These are phyloP conservation scores for Podosphaera xanthii DNA, from an alignment of 2,329 filamentous ascomycete genomes.

Conservation along the genomic window DNA sequence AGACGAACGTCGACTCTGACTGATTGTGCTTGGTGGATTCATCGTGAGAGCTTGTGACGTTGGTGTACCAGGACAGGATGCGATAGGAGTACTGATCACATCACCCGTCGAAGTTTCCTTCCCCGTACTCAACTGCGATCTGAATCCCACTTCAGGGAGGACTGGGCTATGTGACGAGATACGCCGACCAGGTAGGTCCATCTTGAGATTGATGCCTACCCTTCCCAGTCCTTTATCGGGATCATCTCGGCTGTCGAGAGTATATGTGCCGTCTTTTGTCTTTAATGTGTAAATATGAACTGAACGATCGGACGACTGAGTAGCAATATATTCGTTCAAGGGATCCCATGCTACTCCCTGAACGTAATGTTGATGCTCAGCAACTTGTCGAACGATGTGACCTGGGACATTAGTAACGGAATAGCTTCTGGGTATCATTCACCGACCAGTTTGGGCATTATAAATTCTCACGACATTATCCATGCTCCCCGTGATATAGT, in stretches of 20 bases:
- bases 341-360: conserved; percentile 98
- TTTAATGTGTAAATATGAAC: conserved; percentile 94
- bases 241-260: conserved; percentile 39
- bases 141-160: conserved; percentile 54
- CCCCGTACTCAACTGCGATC: conserved; percentile 35
- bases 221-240: conserved; percentile 43
- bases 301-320: conserved; percentile 91
- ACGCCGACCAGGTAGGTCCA: conserved; percentile 76
- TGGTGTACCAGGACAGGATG: conserved; percentile 83
- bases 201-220: conserved; percentile 53
- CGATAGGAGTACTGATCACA: conserved; percentile 55
- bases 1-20: conserved; percentile 82
- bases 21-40: conserved; percentile 78
- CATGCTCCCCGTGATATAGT: conserved; percentile 98
- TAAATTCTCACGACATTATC: conserved; percentile 96
- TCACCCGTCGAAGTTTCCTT: conserved; percentile 21
- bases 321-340: conserved; percentile 91
- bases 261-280: conserved; percentile 90
- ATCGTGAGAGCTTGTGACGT: conserved; percentile 76
- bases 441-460: conserved; percentile 67
- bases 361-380: conserved; percentile 94
- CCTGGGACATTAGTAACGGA: conserved; percentile 18
- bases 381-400: conserved; percentile 66
- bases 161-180: conserved; percentile 85
- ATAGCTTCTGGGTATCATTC: background rate